Percentiles rank a stretch among this genome's conserved stretches.
phyloP scores from a whole-genome alignment of 148 eudicot species.

The Chenopodium berlandieri region DNA sequence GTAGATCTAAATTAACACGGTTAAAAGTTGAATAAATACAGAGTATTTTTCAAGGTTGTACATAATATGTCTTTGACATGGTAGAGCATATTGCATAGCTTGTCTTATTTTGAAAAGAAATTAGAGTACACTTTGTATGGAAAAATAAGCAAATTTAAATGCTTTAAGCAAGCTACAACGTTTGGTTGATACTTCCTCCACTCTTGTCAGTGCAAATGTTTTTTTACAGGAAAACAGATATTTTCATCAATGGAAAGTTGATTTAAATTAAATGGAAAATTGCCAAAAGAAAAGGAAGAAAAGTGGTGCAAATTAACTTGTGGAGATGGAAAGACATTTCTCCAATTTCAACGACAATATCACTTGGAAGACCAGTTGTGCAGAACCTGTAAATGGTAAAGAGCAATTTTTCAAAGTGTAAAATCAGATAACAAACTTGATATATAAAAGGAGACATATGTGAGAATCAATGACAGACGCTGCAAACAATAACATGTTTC shows the following conservation, averaged over 20 bases:
- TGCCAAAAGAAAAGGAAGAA: neutral
- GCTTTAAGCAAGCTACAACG: too few relatives aligned
- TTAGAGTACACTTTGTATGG: neutral
- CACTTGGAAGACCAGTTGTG: slow-evolving; percentile 90
- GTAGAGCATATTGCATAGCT: neutral
- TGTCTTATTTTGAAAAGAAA: neutral
- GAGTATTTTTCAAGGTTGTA: neutral
- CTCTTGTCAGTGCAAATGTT: neutral
- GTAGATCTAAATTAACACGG: too few relatives aligned
- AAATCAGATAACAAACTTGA: neutral
- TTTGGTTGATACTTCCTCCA: too few relatives aligned
- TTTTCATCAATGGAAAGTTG: neutral
- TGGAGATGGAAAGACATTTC: slow-evolving; percentile 93
- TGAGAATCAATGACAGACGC: neutral
- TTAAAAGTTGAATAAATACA: too few relatives aligned
- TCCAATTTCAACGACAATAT: slow-evolving; percentile 72
- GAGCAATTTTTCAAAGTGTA: neutral
- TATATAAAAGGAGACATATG: neutral
- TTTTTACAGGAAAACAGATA: too few relatives aligned
- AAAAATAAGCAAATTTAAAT: neutral
- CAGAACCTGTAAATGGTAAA: slow-evolving; percentile 66
- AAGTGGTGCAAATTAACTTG: slow-evolving; percentile 45
- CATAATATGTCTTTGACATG: too few relatives aligned
- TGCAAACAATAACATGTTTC: neutral
- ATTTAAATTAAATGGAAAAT: neutral